Conservation (phyloP, 495 filamentous ascomycete species). For the Neurospora terricola region DNA sequence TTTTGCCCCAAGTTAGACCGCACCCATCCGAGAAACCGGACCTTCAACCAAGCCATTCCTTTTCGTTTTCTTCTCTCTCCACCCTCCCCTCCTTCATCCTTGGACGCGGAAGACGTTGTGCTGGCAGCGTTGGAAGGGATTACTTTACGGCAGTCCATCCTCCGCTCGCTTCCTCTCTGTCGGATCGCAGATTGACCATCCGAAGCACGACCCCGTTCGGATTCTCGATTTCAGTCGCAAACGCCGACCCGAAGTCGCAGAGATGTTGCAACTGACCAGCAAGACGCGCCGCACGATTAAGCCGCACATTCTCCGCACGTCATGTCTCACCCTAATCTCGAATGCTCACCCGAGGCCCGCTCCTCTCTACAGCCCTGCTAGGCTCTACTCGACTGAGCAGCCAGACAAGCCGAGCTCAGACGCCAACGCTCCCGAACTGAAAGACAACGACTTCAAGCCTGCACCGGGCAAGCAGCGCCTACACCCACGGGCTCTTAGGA, state of each 20-base stretch:
- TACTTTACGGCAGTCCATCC: neutral
- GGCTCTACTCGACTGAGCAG: neutral
- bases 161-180: neutral
- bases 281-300: constrained; percentile 2
- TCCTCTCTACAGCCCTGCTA: constrained; percentile 1
- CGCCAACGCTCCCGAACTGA: neutral
- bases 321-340: constrained; percentile 10
- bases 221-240: neutral
- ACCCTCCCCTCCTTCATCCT: neutral
- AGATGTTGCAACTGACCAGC: constrained; percentile 12
- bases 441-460: neutral
- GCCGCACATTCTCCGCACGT: constrained; percentile 13
- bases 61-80: neutral
- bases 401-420: neutral
- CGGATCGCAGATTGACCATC: neutral
- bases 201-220: neutral
- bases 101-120: neutral
- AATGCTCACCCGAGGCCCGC: neutral
- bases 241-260: neutral
- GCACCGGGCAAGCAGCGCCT: neutral
- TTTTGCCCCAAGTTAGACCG: neutral
- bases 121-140: neutral
- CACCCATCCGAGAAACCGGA: neutral
- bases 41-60: neutral
- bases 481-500: neutral